These are phyloP conservation scores for Alliaria petiolata DNA, from an alignment of 345 rosid genomes.

Conservation along the genomic window DNA sequence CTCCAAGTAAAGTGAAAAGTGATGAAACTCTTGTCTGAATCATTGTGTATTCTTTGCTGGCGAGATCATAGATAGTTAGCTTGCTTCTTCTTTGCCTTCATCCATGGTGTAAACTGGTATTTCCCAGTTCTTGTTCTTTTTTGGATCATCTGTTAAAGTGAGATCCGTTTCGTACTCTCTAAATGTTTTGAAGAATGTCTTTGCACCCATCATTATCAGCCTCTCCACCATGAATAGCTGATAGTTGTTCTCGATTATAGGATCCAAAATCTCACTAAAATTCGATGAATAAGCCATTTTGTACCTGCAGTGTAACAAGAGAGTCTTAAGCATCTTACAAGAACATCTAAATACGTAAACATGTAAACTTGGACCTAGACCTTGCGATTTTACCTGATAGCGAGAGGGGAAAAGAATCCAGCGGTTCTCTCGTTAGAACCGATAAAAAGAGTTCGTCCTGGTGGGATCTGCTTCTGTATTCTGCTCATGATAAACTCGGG, in stretches of 20 bases:
- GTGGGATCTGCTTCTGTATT: conserved; percentile 76
- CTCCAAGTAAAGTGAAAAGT: not conserved
- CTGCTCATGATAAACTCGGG: conserved; percentile 69
- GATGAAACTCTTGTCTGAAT: not conserved
- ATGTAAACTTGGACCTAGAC: conserved; percentile 39
- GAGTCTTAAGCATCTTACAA: conserved; percentile 8
- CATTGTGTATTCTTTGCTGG: not conserved
- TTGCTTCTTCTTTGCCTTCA: conserved; percentile 28
- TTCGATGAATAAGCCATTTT: conserved; percentile 82
- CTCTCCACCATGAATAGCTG: conserved; percentile 91
- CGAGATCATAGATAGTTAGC: conserved; percentile 21
- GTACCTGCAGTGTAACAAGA: conserved; percentile 47
- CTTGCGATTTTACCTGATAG: conserved; percentile 69
- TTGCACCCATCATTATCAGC: conserved; percentile 83
- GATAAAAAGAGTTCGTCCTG: conserved; percentile 74
- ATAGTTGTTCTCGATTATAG: conserved; percentile 72
- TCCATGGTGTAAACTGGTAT: conserved; percentile 75
- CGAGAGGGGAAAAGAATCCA: conserved; percentile 74
- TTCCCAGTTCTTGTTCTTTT: conserved; percentile 89
- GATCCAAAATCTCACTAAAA: conserved; percentile 65
- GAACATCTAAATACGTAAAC: not conserved
- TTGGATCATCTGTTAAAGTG: conserved; percentile 82
- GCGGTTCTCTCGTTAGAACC: conserved; percentile 91
- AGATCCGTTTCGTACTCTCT: conserved; percentile 66
- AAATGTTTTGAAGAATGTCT: conserved; percentile 72